Percentiles rank a stretch among this genome's conserved stretches.
Evolutionary conservation across 306 rosid genomes (phyloP).

Genomic region (Cicer cuneatum): DNA sequence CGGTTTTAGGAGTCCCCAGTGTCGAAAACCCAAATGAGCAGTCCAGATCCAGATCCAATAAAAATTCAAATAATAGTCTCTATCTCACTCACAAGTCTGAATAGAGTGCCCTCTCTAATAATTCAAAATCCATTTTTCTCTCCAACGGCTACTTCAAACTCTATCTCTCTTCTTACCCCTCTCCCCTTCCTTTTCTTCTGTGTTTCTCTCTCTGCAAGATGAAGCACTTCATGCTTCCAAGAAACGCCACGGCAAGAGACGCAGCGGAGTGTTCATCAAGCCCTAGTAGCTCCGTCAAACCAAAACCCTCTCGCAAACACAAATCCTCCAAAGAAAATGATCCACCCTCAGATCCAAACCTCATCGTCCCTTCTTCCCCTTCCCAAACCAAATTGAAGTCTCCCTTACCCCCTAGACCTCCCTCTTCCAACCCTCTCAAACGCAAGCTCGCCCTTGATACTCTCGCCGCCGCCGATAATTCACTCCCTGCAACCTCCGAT

Average conservation of each 20-base stretch:
- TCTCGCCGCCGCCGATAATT: constrained; percentile 57
- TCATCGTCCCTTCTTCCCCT: constrained; percentile 31
- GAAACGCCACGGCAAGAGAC: constrained; percentile 66
- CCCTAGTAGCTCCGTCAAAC: constrained; percentile 62
- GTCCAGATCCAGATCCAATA: constrained; percentile 44
- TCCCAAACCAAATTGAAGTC: constrained; percentile 73
- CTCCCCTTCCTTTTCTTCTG: background rate
- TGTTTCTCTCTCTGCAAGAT: constrained; percentile 44
- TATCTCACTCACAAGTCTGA: background rate
- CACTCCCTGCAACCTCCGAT: constrained; percentile 60
- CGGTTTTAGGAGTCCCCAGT: too few relatives aligned
- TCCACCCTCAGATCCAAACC: constrained; percentile 75
- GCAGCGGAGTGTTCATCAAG: constrained; percentile 59
- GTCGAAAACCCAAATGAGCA: background rate
- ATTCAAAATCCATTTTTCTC: constrained; percentile 34
- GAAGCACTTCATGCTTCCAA: constrained; percentile 88
- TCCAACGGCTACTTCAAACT: constrained; percentile 45
- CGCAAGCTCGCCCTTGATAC: constrained; percentile 76
- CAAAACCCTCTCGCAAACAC: constrained; percentile 61
- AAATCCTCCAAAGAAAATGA: constrained; percentile 78
- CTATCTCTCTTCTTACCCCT: background rate
- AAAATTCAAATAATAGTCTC: constrained; percentile 42
- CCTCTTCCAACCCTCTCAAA: constrained; percentile 86
- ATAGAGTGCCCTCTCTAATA: background rate
- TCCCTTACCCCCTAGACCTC: constrained; percentile 89